Evolutionary conservation across 192 early-diverging fungal genomes (phyloP).

Genomic region (Geosiphon pyriformis): DNA sequence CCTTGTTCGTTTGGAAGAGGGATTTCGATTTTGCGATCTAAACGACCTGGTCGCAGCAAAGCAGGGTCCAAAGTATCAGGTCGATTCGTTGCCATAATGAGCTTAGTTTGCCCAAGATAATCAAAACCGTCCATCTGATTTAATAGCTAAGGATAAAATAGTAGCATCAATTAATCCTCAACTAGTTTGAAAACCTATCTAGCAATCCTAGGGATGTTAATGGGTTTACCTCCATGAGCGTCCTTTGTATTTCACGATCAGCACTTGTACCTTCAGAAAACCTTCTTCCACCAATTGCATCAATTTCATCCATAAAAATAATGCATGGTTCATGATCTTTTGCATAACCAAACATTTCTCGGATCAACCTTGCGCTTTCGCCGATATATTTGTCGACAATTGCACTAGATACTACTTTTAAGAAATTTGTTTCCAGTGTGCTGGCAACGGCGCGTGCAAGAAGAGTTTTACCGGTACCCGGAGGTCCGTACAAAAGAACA

Average conservation of each 20-base stretch:
- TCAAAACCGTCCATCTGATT: slow-evolving; percentile 99
- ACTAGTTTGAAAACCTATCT: no score
- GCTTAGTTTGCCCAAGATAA: slow-evolving; percentile 92
- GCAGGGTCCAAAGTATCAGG: slow-evolving; percentile 99
- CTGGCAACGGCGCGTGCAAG: slow-evolving; percentile 95
- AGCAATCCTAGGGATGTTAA: no score
- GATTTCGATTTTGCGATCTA: slow-evolving; percentile 99
- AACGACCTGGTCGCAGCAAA: slow-evolving; percentile 89
- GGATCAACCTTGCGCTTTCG: slow-evolving; percentile 91
- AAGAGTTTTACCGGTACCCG: slow-evolving; percentile 97
- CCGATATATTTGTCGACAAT: slow-evolving; percentile 99
- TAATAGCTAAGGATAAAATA: slow-evolving; percentile 55
- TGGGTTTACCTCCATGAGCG: slow-evolving; percentile 93
- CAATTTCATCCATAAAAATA: slow-evolving; percentile 99
- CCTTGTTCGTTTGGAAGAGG: slow-evolving; percentile 98
- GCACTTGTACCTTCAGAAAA: slow-evolving; percentile 99
- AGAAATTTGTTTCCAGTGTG: slow-evolving; percentile 96
- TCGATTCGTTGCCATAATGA: slow-evolving; percentile 99
- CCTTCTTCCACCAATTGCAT: slow-evolving; percentile 97
- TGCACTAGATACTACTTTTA: slow-evolving; percentile 97
- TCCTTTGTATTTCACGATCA: slow-evolving; percentile 99
- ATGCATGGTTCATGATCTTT: slow-evolving; percentile 99
- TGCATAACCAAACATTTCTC: slow-evolving; percentile 99
- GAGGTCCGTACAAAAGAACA: slow-evolving; percentile 92
- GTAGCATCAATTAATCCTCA: no score